A percentile compares a stretch with the other conserved stretches of the same genome.
phyloP scores from a whole-genome alignment of 2,329 filamentous ascomycete genomes.

The Ceratocystis ficicola region DNA sequence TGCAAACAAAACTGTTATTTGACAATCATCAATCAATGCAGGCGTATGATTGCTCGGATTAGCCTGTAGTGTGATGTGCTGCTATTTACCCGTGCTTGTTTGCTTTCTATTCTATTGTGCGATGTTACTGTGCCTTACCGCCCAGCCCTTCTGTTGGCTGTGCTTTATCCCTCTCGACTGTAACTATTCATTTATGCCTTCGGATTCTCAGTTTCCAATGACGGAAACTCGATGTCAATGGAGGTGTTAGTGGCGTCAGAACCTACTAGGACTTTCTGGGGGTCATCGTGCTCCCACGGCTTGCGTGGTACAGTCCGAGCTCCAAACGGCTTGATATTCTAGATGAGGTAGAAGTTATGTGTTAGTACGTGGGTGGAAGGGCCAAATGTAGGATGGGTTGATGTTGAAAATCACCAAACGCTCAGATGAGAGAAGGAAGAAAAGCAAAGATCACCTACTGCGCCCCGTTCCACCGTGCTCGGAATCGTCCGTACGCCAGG shows the following conservation, averaged over 20 bases:
- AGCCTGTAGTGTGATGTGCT: neutral
- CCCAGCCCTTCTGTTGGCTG: neutral
- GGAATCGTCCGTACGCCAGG: conserved; percentile 83
- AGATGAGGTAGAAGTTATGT: neutral
- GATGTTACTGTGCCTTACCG: neutral
- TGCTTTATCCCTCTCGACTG: neutral
- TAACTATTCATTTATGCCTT: neutral
- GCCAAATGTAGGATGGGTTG: too few relatives aligned
- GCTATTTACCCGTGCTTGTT: conserved; percentile 1
- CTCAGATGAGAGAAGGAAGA: neutral
- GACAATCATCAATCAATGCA: neutral
- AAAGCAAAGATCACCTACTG: conserved; percentile 40
- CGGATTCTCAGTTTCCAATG: conserved; percentile 6
- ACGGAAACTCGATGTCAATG: conserved; percentile 20
- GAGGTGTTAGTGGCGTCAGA: neutral
- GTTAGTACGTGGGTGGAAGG: conserved; percentile 29
- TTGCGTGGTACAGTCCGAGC: conserved; percentile 19
- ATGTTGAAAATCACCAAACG: neutral
- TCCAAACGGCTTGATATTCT: conserved; percentile 21
- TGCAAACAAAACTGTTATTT: neutral
- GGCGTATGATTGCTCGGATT: too few relatives aligned
- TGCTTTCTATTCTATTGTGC: neutral
- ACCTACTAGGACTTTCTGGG: neutral
- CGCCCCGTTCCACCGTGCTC: conserved; percentile 59
- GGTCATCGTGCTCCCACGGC: conserved; percentile 18